These are phyloP conservation scores for Paramecium octaurelia DNA, from an alignment of 73 alveolate genomes.

Conservation along the genomic window DNA sequence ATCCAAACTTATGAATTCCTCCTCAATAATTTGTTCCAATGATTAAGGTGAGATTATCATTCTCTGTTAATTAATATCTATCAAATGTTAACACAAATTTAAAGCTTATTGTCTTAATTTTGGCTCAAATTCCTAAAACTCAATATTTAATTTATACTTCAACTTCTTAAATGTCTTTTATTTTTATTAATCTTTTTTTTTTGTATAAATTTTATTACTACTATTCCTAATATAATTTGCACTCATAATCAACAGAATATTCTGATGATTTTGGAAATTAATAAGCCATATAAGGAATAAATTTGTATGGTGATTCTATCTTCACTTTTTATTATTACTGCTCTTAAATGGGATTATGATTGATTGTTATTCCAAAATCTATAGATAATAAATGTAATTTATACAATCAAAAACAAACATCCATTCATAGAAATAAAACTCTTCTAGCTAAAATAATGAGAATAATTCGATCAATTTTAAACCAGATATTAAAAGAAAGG, in stretches of 20 bases:
- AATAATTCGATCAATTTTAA: constrained; percentile 39
- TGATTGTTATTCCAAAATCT: background rate
- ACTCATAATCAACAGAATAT: constrained; percentile 39
- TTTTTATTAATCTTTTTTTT: constrained; percentile 14
- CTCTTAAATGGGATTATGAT: background rate
- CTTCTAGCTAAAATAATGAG: constrained; percentile 44
- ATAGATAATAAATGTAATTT: background rate
- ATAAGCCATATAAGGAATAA: background rate
- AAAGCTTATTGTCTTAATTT: constrained; percentile 20
- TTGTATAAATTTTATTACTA: background rate
- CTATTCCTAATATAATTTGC: background rate
- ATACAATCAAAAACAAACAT: constrained; percentile 58
- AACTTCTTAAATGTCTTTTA: constrained; percentile 12
- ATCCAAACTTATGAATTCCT: background rate
- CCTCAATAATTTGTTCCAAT: background rate
- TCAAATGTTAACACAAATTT: constrained; percentile 44
- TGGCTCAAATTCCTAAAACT: background rate
- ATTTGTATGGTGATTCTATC: constrained; percentile 47
- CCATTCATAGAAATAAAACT: constrained; percentile 60
- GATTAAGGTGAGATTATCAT: background rate
- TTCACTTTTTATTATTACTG: background rate
- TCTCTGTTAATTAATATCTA: constrained; percentile 42
- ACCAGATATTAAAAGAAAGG: constrained; percentile 34
- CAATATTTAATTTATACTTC: background rate
- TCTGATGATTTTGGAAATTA: background rate